Evolutionary conservation across 192 early-diverging fungal genomes (phyloP).

Genomic region (Geosiphon pyriformis): DNA sequence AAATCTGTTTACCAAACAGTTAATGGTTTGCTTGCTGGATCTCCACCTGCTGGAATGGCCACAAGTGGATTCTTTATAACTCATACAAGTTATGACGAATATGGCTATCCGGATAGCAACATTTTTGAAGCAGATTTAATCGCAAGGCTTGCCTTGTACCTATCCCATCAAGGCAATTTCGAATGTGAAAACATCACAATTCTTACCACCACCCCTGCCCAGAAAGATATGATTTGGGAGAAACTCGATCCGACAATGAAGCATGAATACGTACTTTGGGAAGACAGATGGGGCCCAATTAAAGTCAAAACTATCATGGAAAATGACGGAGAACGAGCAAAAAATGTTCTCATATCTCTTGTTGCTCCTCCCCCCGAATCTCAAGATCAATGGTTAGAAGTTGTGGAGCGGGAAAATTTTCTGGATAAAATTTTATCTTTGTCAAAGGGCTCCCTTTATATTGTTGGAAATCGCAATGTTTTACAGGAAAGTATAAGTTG

Average conservation of each 20-base stretch:
- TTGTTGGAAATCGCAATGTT: conserved; percentile 44
- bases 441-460: too few relatives aligned
- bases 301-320: background rate
- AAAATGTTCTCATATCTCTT: conserved; percentile 90
- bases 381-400: conserved; percentile 73
- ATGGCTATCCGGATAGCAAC: too few relatives aligned
- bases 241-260: background rate
- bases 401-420: conserved; percentile 58
- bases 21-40: too few relatives aligned
- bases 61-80: too few relatives aligned
- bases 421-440: too few relatives aligned
- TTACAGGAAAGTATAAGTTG: conserved; percentile 41
- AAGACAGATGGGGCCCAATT: background rate
- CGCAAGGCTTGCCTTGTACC: background rate
- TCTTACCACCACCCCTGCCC: background rate
- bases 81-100: too few relatives aligned
- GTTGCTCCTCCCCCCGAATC: conserved; percentile 63
- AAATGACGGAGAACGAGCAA: background rate
- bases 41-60: too few relatives aligned
- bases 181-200: background rate
- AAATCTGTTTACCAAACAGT: too few relatives aligned
- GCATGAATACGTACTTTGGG: background rate
- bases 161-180: background rate
- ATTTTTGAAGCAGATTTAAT: background rate
- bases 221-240: background rate